Evolutionary conservation across 305 asterid species (phyloP), one percentile per base, ranked within the genome.

Genomic region (Rubia tinctorum): DNA sequence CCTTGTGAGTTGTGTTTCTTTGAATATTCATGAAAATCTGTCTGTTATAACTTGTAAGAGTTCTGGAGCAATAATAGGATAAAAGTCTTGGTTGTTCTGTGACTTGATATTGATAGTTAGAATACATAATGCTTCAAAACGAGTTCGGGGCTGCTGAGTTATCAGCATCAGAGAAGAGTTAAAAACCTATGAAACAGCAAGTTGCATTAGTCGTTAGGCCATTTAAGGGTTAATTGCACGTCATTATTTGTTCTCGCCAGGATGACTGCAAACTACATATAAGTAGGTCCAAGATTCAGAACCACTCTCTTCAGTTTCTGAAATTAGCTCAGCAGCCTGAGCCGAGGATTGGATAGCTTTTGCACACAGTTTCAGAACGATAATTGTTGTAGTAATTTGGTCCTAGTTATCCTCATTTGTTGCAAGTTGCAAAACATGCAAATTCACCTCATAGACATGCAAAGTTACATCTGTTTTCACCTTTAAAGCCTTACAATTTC

Each of bases 271-370:
- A 22, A 10, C 27, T 23, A 60, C 1, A 60, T 23, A 25, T 12
- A 37, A 15, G 49, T 34, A 30, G 22, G 11, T 64, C 69, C 49
- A 64, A 64, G 15, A 22, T 64, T 64, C 44, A 27, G 34, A n/a
- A 62, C 17, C 66, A 25, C n/a, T 61, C n/a, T 18, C 66, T 13
- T 61, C 20, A 61, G 66, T 25, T 61, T 61, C 42, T 61, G 66
- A 27, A 61, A 25, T 17, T 10, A 61, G 14, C 27, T 27, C 42
- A 25, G 40, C 40, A 61, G 7, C 8, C 34, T 11, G 40, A 9
- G n/a, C 42, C 66, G 14, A 62, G 40, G 5, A 27, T 30, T 13
- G 22, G 44, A 22, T 62, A 62, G 43, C 18, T 2, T 25, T 61
- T 25, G 18, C 66, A 45, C 53, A 45, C 15, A 45, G 13, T 45